These are phyloP conservation scores for Lyophyllum shimeji DNA, from an alignment of 768 basidiomycete species.

Conservation along the genomic window DNA sequence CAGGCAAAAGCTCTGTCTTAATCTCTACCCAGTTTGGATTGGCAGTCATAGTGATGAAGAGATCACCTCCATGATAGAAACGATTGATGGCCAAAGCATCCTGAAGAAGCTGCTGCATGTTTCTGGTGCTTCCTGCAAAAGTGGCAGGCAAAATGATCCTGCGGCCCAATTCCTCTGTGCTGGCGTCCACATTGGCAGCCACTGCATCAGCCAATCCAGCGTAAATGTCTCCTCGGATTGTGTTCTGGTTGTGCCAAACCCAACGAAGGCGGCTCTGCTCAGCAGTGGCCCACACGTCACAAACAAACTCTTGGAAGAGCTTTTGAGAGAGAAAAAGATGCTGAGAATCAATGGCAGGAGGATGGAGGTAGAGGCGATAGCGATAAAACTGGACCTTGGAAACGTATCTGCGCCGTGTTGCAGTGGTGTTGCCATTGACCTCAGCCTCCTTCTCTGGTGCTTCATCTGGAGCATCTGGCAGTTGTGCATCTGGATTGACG, in stretches of 20 bases:
- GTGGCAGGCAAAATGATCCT: conserved; percentile 36
- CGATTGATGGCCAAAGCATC: conserved; percentile 40
- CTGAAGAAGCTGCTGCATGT: conserved; percentile 40
- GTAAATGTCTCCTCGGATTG: conserved; percentile 31
- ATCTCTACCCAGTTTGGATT: conserved; percentile 46
- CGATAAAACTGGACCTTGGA: conserved; percentile 23
- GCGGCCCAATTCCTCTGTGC: conserved; percentile 26
- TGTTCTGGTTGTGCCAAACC: conserved; percentile 25
- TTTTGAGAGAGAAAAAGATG: no score
- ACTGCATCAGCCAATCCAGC: conserved; percentile 29
- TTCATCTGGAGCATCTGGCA: no score
- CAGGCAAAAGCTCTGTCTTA: conserved; percentile 30
- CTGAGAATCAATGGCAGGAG: no score
- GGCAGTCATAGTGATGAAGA: conserved; percentile 47
- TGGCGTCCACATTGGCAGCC: conserved; percentile 11
- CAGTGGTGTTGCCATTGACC: no score
- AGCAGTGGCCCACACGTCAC: conserved; percentile 36
- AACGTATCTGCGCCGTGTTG: no score
- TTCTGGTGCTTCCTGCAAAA: conserved; percentile 28
- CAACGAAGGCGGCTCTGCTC: conserved; percentile 34
- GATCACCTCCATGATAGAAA: conserved; percentile 30
- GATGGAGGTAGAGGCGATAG: conserved; percentile 28
- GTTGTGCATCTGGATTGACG: no score
- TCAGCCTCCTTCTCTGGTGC: no score
- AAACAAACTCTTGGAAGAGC: conserved; percentile 39